phyloP scores from a whole-genome alignment of 2,329 filamentous ascomycete genomes.

The Pseudonectria foliicola region DNA sequence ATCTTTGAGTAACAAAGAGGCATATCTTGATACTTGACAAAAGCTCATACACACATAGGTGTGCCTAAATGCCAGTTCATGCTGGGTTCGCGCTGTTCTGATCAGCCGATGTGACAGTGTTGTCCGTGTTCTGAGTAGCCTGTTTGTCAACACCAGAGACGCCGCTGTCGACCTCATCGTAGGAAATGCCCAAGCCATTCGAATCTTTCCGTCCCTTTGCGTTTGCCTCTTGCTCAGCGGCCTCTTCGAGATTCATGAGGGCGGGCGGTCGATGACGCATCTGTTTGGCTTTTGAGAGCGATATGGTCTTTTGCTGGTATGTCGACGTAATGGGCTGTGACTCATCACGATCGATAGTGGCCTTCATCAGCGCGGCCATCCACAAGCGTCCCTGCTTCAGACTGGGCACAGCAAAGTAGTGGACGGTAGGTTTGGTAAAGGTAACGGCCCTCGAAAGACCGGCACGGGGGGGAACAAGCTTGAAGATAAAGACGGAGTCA shows the following conservation, averaged over 20 bases:
- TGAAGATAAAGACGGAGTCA: conserved; percentile 92
- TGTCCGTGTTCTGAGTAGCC: conserved; percentile 27
- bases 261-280: conserved; percentile 88
- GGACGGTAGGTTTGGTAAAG: conserved; percentile 94
- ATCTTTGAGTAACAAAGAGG: too few species aligned
- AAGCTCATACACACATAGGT: too few species aligned
- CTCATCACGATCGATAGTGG: conserved; percentile 90
- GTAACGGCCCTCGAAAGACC: conserved; percentile 87
- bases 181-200: conserved; percentile 36
- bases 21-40: too few species aligned
- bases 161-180: conserved; percentile 36
- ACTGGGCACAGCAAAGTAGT: conserved; percentile 95
- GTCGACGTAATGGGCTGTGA: conserved; percentile 75
- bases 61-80: too few species aligned
- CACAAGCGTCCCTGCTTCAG: conserved; percentile 81
- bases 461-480: conserved; percentile 82
- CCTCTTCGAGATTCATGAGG: conserved; percentile 62
- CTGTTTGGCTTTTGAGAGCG: conserved; percentile 75
- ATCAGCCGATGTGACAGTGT: conserved; percentile 7
- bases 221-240: conserved; percentile 23
- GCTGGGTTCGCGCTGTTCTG: too few species aligned
- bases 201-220: conserved; percentile 15
- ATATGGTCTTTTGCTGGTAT: conserved; percentile 96
- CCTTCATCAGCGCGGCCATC: conserved; percentile 99
- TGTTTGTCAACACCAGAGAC: conserved; percentile 37